Base-by-base conservation (phyloP, 2,329 filamentous ascomycete genomes). In the Teratosphaeria pseudoeucalypti region DNA sequence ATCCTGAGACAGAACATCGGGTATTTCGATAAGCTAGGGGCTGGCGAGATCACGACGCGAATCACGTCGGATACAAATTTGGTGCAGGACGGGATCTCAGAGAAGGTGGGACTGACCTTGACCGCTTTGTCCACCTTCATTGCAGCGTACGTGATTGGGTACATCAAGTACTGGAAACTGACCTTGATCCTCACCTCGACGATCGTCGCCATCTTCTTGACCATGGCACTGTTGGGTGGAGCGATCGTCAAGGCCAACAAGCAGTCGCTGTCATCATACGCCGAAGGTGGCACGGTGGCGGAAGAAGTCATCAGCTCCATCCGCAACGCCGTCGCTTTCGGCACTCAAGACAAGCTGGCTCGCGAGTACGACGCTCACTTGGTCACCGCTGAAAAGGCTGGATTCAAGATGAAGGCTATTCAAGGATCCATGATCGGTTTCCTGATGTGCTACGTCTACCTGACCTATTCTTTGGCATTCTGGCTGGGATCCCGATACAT, bases 301-400 rank as follows among this genome's bases (percentile, higher is more conserved):
- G 94, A 97, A 70, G 94, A 99, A 75, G 92, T 96, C 58, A 83
- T 99, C 68, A 92, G 90, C 73, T 96, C 92, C 1, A 88, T 97
- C 66, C 86, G 94, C 63, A 97, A 95, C 70, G 89, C 92, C 6
- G 85, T 90, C 7, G 94, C 94, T 34, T 99, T 96, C 69, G 90
- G 90, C 52, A 96, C 92, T 0, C 92, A 97, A 73, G 88, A 92
- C 59, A 91, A 92, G 64, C 82, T 97, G n/a, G 90, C 92, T 11
- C 82, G 82, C 63, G 87, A 92, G 72, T 97, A 97, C 71, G 89
- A 95, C 67, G 72, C 70, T 2, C 89, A 95, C 71, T 78, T 97
- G 34, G 75, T 76, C 52, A 81, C 82, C 58, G 92, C 91, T 14
- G 86, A 94, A 70, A 82, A 79, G 65, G 90, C 82, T 71, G 94